These are phyloP conservation scores for Suillus subaureus DNA, from an alignment of 768 basidiomycete species.

Conservation along the genomic window DNA sequence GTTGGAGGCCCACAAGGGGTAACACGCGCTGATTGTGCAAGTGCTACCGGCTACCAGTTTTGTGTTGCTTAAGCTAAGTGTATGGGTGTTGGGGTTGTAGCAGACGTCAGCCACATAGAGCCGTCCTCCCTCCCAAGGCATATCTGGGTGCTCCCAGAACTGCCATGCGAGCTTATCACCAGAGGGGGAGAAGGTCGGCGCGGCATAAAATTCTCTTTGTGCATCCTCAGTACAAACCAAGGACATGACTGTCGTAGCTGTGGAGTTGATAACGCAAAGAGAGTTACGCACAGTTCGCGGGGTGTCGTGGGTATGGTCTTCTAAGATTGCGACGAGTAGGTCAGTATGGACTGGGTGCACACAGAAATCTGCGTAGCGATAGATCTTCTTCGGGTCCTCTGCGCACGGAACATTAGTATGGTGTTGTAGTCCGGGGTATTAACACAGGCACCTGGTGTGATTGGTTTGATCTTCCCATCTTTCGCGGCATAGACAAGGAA, in stretches of 20 bases:
- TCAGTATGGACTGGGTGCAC: conserved; percentile 55
- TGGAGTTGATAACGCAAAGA: conserved; percentile 57
- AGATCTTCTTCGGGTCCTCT: conserved; percentile 35
- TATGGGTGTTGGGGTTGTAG: conserved; percentile 20
- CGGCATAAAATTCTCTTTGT: conserved; percentile 54
- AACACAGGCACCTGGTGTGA: conserved; percentile 54
- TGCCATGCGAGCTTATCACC: conserved; percentile 62
- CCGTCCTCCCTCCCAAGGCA: conserved; percentile 72
- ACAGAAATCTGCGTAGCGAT: conserved; percentile 66
- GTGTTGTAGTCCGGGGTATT: not conserved
- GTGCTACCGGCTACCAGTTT: conserved; percentile 1
- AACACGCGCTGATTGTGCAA: conserved; percentile 40
- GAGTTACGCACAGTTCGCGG: conserved; percentile 46
- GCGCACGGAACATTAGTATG: not conserved
- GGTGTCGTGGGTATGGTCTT: conserved; percentile 63
- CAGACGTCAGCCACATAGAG: conserved; percentile 55
- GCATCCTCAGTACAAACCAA: conserved; percentile 59
- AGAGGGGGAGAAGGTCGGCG: conserved; percentile 60
- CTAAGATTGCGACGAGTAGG: conserved; percentile 62
- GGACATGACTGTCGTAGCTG: conserved; percentile 43
- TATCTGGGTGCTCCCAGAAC: conserved; percentile 69
- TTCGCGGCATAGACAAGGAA: conserved; percentile 49
- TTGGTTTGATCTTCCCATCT: conserved; percentile 37
- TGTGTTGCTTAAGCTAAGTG: not conserved
- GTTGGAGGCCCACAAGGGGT: conserved; percentile 62